Base-by-base conservation (phyloP, 495 filamentous ascomycete genomes). In the Aspergillus sclerotioniger region DNA sequence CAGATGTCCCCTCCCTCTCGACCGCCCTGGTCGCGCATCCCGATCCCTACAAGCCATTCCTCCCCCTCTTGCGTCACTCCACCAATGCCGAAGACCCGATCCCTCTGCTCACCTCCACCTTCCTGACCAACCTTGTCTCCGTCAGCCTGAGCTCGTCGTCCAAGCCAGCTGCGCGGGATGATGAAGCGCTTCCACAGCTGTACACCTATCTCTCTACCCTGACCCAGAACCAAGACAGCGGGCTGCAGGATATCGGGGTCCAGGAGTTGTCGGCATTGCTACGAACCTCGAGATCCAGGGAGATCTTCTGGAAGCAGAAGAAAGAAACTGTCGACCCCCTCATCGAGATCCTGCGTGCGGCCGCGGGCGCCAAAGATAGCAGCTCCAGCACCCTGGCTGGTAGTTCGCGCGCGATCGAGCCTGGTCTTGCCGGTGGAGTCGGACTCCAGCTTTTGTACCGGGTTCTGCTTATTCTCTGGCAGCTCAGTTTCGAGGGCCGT, bases 381-480 rank as follows among this genome's bases (percentile, higher is more conserved):
- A 85, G 88, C 62, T 80, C 84, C 25, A 85, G 85, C n/a, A 82
- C 90, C 31, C 75, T 82, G 44, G 87, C 76, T 58, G 88, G 83
- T 67, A 88, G 86, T 56, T 80, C 80, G 46, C 76, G 82, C 9
- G 80, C 79, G 50, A 73, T 80, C 47, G 90, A 91, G 67, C 81
- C 80, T 21, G 82, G 83, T 16, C 67, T 95, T 41, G 81, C 87
- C 45, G 90, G 92, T 49, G 90, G 90, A 15, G 89, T 99, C 51
- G 90, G 92, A 15, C 76, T 99, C 13, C 95, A 99, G 66, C 84
- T 98, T 41, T 81, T 99, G 25, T 99, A 99, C 69, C 91, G 96
- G 62, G 89, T 96, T 19, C 81, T 99, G 32, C 76, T 99, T 37
- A 90, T 92, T 13, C 70, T 98, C 20, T 99, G 95, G 95, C 91